Conservation (phyloP, 441 rosid genomes). For the Populus hybrid region DNA sequence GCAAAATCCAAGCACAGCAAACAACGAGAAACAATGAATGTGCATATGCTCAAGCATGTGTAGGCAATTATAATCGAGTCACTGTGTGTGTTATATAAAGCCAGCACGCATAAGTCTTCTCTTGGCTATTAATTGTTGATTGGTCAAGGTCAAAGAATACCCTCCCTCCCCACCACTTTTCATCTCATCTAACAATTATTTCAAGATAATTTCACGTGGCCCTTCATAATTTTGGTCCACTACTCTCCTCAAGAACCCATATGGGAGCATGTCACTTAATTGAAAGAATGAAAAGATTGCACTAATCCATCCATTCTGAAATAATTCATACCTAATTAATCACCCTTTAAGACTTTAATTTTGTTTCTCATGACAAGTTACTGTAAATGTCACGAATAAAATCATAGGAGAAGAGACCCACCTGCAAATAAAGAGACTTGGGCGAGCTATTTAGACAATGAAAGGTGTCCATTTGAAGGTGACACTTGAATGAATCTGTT, state of each 20-base stretch:
- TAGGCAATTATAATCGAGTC: constrained; percentile 22
- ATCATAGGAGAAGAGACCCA: neutral
- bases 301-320: neutral
- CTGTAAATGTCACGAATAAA: neutral
- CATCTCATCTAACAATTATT: neutral
- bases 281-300: neutral
- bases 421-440: neutral
- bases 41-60: constrained; percentile 27
- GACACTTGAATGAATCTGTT: neutral
- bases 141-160: constrained; percentile 19
- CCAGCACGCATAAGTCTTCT: neutral
- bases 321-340: neutral
- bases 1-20: constrained; percentile 26
- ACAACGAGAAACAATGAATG: constrained; percentile 28
- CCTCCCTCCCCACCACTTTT: neutral
- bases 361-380: neutral
- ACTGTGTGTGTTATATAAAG: neutral
- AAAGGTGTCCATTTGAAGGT: neutral
- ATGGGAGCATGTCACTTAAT: neutral
- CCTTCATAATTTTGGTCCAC: constrained; percentile 16
- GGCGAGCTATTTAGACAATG: constrained; percentile 2
- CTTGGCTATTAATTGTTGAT: neutral
- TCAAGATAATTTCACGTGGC: constrained; percentile 31
- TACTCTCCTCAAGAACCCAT: neutral
- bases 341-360: neutral